These are phyloP conservation scores for Helicosporidium sp. DNA, from an alignment of 139 green algal genomes.

Conservation along the genomic window DNA sequence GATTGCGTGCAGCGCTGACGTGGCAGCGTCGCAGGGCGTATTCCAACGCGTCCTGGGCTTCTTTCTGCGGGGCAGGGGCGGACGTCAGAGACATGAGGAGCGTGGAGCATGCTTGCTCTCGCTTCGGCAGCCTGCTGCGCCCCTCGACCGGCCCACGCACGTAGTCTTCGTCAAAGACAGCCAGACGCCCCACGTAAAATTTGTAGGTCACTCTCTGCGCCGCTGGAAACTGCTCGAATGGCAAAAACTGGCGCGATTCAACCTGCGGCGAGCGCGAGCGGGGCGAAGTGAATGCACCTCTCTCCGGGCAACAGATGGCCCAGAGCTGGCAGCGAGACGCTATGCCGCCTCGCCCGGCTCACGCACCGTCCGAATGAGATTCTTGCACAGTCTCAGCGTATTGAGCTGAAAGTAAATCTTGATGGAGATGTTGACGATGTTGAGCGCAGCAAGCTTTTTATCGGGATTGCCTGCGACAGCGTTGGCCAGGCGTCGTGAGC, in stretches of 20 bases:
- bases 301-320: too few relatives aligned
- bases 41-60: slow-evolving; percentile 29
- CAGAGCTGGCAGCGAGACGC: too few relatives aligned
- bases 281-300: too few relatives aligned
- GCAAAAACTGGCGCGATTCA: slow-evolving; percentile 24
- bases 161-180: slow-evolving; percentile 59
- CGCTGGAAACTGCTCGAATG: slow-evolving; percentile 33
- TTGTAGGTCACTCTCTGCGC: slow-evolving; percentile 44
- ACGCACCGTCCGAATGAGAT: slow-evolving; percentile 34
- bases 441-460: slow-evolving; percentile 44
- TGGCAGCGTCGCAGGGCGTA: slow-evolving; percentile 51
- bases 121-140: background rate
- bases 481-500: background rate
- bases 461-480: slow-evolving; percentile 20
- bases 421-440: slow-evolving; percentile 48
- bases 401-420: slow-evolving; percentile 67
- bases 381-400: slow-evolving; percentile 49
- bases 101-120: too few relatives aligned
- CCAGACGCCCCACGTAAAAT: slow-evolving; percentile 49
- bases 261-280: too few relatives aligned
- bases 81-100: too few relatives aligned
- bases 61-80: slow-evolving; percentile 7
- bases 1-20: slow-evolving; percentile 21
- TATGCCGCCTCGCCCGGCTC: too few relatives aligned
- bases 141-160: slow-evolving; percentile 4